phyloP scores from a whole-genome alignment of 495 filamentous ascomycete species.

The Podospora pseudopauciseta region DNA sequence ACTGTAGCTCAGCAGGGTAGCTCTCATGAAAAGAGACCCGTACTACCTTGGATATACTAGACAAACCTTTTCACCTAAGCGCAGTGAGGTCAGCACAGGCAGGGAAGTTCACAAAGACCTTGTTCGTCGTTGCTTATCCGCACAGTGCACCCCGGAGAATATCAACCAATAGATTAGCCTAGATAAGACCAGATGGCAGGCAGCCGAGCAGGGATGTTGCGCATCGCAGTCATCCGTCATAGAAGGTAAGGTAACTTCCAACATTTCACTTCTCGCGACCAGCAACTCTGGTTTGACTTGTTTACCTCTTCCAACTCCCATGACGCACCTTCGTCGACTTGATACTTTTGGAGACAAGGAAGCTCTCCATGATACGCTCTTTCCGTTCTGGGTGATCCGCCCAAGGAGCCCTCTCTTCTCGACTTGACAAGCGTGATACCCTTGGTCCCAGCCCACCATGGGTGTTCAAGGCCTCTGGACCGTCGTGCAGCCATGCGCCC shows the following conservation, averaged over 20 bases:
- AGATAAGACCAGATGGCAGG: not conserved
- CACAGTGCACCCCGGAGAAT: not conserved
- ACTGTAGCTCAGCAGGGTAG: not conserved
- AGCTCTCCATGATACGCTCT: not conserved
- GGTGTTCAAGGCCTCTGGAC: conserved; percentile 98
- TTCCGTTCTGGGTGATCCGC: not conserved
- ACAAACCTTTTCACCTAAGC: too few relatives aligned
- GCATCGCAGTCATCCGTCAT: conserved; percentile 1
- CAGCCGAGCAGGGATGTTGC: not conserved
- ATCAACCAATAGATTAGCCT: conserved; percentile 15
- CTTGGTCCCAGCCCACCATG: conserved; percentile 49
- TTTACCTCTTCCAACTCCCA: not conserved
- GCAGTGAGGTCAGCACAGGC: too few relatives aligned
- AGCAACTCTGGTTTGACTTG: not conserved
- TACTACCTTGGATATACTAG: not conserved
- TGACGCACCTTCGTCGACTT: not conserved
- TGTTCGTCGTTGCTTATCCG: not conserved
- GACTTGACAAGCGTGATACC: not conserved
- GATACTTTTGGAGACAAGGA: not conserved
- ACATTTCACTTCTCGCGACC: not conserved
- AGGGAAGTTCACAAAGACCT: not conserved
- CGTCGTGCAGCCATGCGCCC: conserved; percentile 85
- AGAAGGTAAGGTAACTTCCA: not conserved
- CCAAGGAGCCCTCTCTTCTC: not conserved
- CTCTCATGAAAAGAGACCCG: not conserved